These are phyloP conservation scores for Coemansia sp. DNA, from an alignment of 192 early-diverging fungal species.

Conservation along the genomic window DNA sequence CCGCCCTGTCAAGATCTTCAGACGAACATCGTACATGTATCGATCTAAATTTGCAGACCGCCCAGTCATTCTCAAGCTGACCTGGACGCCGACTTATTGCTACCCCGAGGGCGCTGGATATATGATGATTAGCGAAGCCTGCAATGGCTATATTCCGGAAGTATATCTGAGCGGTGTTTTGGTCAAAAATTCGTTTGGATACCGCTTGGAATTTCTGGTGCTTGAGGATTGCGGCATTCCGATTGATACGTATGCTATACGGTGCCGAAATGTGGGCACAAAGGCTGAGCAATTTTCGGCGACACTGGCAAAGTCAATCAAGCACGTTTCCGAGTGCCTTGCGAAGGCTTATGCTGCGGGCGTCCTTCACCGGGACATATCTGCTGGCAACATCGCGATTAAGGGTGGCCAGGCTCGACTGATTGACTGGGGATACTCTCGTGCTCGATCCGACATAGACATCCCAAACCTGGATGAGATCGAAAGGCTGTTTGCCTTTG, in stretches of 20 bases:
- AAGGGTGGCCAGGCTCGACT: neutral
- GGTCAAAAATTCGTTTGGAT: neutral
- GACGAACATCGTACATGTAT: neutral
- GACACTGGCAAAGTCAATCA: neutral
- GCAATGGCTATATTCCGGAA: neutral
- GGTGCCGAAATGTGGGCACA: neutral
- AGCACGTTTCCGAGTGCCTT: slow-evolving; percentile 3
- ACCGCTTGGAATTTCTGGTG: slow-evolving; percentile 11
- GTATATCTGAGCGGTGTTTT: slow-evolving; percentile 2
- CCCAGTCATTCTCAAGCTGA: neutral
- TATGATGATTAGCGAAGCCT: neutral
- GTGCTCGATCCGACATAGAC: neutral
- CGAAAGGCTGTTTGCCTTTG: neutral
- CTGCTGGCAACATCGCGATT: slow-evolving; percentile 20
- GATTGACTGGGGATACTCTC: slow-evolving; percentile 24
- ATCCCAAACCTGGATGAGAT: neutral
- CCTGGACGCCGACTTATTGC: slow-evolving; percentile 5
- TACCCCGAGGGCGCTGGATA: slow-evolving; percentile 22
- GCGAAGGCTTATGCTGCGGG: slow-evolving; percentile 4
- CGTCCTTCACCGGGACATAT: slow-evolving; percentile 29
- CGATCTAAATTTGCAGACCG: neutral
- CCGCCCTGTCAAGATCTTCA: neutral
- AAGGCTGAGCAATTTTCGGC: no score
- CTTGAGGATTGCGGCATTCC: slow-evolving; percentile 13
- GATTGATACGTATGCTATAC: neutral